phyloP scores from a whole-genome alignment of 148 eudicot genomes.

The Chenopodium album region DNA sequence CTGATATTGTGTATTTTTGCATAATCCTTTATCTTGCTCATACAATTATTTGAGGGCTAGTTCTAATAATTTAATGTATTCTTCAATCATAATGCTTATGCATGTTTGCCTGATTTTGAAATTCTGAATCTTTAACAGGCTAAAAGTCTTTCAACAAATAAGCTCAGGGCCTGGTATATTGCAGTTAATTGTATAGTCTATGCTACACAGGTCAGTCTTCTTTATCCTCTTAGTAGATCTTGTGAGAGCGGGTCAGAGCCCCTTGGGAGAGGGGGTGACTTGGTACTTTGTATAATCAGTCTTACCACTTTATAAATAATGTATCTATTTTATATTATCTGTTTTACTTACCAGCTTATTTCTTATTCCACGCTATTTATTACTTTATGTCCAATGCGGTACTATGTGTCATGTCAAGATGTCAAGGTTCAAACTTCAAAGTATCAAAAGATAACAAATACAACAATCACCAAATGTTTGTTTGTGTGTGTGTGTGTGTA shows the following conservation, averaged over 20 bases:
- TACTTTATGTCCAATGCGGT: neutral
- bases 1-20: neutral
- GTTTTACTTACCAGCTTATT: neutral
- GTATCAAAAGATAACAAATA: neutral
- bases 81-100: neutral
- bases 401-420: neutral
- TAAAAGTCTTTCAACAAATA: slow-evolving; percentile 75
- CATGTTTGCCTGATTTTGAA: slow-evolving; percentile 10
- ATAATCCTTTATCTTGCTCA: neutral
- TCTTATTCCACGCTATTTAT: no score
- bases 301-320: neutral
- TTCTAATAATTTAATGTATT: slow-evolving; percentile 6
- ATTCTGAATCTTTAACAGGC: slow-evolving; percentile 48
- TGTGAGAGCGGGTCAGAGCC: neutral
- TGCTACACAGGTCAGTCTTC: slow-evolving; percentile 58
- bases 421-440: neutral
- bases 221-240: neutral
- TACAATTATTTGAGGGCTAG: neutral
- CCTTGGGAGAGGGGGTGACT: neutral
- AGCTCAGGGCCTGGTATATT: slow-evolving; percentile 59
- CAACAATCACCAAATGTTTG: neutral
- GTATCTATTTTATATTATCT: neutral
- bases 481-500: neutral
- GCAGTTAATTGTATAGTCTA: slow-evolving; percentile 64
- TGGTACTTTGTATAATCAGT: neutral